phyloP scores from a whole-genome alignment of 129 eudicot genomes.

The Solidago caesia region DNA sequence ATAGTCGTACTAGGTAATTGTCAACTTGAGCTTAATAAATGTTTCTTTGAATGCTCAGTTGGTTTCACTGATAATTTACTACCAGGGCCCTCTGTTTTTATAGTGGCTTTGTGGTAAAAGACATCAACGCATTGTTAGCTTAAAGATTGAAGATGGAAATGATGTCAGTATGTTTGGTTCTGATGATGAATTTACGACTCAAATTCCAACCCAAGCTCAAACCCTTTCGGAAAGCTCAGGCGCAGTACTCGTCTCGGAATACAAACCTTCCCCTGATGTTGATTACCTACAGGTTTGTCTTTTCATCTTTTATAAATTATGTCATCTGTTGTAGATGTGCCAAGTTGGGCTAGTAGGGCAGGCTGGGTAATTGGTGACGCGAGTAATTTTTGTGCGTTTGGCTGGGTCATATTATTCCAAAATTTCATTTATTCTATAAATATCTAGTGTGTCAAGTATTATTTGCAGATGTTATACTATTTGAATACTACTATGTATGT shows the following conservation, averaged over 20 bases:
- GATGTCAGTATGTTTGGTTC: constrained; percentile 66
- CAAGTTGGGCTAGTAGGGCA: neutral
- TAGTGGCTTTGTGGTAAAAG: constrained; percentile 81
- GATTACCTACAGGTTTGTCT: constrained; percentile 86
- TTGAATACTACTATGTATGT: neutral
- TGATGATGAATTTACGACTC: constrained; percentile 57
- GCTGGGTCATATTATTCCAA: neutral
- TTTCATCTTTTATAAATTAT: neutral
- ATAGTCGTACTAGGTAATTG: constrained; percentile 21
- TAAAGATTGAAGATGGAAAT: constrained; percentile 50
- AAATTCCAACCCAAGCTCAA: constrained; percentile 81
- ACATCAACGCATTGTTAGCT: constrained; percentile 34
- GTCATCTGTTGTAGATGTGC: neutral
- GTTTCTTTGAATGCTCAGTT: constrained; percentile 45
- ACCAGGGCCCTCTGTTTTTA: constrained; percentile 75
- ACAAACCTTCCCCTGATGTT: constrained; percentile 80
- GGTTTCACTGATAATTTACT: constrained; percentile 87
- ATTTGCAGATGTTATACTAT: neutral
- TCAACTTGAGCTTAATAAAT: constrained; percentile 20
- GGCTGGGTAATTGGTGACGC: neutral
- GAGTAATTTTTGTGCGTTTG: neutral
- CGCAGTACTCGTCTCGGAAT: constrained; percentile 64
- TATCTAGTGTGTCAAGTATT: neutral
- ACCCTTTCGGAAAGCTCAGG: constrained; percentile 69
- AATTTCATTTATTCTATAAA: neutral